These are phyloP conservation scores for Dothideomycetes sp. DNA, from an alignment of 2,329 filamentous ascomycete species.

Conservation along the genomic window DNA sequence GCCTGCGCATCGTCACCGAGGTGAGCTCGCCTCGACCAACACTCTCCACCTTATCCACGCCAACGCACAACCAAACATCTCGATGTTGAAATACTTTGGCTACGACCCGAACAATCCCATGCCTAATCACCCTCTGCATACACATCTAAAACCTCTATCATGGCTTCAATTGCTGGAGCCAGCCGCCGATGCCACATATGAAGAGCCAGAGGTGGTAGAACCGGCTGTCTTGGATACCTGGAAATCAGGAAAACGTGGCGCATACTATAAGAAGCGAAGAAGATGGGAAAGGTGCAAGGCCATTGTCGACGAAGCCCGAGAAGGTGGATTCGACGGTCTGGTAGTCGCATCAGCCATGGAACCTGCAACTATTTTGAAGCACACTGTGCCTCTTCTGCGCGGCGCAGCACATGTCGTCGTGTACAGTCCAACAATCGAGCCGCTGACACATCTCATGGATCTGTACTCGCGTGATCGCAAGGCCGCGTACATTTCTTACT, in stretches of 20 bases:
- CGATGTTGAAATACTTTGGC: slow-evolving; percentile 78
- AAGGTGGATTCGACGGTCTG: slow-evolving; percentile 72
- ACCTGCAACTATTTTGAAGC: slow-evolving; percentile 60
- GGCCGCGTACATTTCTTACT: slow-evolving; percentile 55
- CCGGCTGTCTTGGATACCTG: slow-evolving; percentile 53
- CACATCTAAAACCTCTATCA: slow-evolving; percentile 70
- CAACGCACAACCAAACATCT: slow-evolving; percentile 78
- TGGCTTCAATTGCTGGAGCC: slow-evolving; percentile 88
- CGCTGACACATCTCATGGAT: slow-evolving; percentile 66
- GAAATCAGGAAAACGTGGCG: slow-evolving; percentile 74
- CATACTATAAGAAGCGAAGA: slow-evolving; percentile 80
- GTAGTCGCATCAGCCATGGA: slow-evolving; percentile 78
- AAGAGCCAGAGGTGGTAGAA: slow-evolving; percentile 49
- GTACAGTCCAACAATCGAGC: slow-evolving; percentile 72
- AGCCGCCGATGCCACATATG: slow-evolving; percentile 62
- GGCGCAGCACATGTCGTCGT: slow-evolving; percentile 79
- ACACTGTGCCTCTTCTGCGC: slow-evolving; percentile 66
- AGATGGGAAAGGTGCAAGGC: slow-evolving; percentile 64
- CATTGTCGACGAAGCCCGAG: slow-evolving; percentile 63
- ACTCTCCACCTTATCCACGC: slow-evolving; percentile 72
- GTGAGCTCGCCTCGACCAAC: slow-evolving; percentile 46
- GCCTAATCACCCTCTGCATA: slow-evolving; percentile 66
- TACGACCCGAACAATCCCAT: slow-evolving; percentile 60
- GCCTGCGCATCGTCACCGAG: slow-evolving; percentile 25
- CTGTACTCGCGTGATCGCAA: slow-evolving; percentile 72